phyloP scores from a whole-genome alignment of 163 green algal species.

The Coccomyxa subellipsoidea region DNA sequence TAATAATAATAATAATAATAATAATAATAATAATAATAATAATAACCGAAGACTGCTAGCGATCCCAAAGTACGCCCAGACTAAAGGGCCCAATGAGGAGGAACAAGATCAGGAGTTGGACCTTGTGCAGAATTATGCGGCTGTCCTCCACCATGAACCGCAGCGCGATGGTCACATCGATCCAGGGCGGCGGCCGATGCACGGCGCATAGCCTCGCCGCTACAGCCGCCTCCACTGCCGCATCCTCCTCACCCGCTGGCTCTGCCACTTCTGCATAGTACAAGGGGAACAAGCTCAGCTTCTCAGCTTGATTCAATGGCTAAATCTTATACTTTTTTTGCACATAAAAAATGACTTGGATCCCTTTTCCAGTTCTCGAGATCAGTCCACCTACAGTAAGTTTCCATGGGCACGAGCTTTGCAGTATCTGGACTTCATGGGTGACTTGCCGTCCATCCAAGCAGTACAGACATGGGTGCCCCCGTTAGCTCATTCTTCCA shows the following conservation, averaged over 20 bases:
- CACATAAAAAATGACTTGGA: not conserved
- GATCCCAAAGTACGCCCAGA: too few relatives aligned
- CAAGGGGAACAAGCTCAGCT: not conserved
- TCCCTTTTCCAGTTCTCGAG: not conserved
- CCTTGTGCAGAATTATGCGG: constrained; percentile 36
- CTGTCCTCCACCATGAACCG: constrained; percentile 64
- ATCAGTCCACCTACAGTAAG: not conserved
- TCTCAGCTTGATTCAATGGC: not conserved
- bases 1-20: too few relatives aligned
- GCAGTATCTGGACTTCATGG: too few relatives aligned
- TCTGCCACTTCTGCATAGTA: not conserved
- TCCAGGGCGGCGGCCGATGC: constrained; percentile 22
- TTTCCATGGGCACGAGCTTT: not conserved
- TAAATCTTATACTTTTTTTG: not conserved
- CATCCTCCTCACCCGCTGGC: not conserved
- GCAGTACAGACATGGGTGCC: too few relatives aligned
- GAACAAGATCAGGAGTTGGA: not conserved
- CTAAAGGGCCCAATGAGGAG: not conserved
- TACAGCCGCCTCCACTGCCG: constrained; percentile 14
- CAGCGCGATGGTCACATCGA: constrained; percentile 64
- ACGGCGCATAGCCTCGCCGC: constrained; percentile 7
- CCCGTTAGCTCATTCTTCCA: too few relatives aligned
- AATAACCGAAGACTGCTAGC: too few relatives aligned
- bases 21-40: too few relatives aligned
- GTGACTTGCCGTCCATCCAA: too few relatives aligned